phyloP scores from a whole-genome alignment of 495 filamentous ascomycete genomes.

The Xylaria acuta region DNA sequence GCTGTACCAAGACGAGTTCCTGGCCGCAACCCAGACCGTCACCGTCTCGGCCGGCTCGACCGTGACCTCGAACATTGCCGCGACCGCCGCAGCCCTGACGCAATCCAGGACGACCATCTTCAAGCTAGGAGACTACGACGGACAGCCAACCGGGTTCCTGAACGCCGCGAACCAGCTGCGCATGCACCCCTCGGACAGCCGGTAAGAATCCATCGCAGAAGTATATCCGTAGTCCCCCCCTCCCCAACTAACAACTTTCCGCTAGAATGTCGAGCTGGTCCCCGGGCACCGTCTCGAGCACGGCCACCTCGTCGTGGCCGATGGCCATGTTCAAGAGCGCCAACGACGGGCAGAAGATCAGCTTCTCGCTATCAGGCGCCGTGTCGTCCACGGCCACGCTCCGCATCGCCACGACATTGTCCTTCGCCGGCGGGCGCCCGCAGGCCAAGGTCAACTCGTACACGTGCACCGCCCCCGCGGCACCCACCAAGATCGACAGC shows the following conservation, averaged over 20 bases:
- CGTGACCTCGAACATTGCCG: constrained; percentile 39
- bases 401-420: constrained; percentile 41
- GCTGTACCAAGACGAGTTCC: constrained; percentile 44
- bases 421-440: constrained; percentile 37
- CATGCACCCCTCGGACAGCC: constrained; percentile 43
- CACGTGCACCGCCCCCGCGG: constrained; percentile 32
- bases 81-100: constrained; percentile 31
- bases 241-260: neutral
- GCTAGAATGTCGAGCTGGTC: constrained; percentile 37
- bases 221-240: too few relatives aligned
- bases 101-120: constrained; percentile 35
- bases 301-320: constrained; percentile 32
- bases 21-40: constrained; percentile 37
- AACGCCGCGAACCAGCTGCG: constrained; percentile 41
- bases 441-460: constrained; percentile 41
- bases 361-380: constrained; percentile 37
- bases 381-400: constrained; percentile 32
- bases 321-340: constrained; percentile 42
- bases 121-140: constrained; percentile 41
- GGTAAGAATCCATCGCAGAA: constrained; percentile 4
- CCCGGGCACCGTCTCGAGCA: constrained; percentile 38
- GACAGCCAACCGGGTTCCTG: constrained; percentile 42
- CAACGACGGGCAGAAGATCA: constrained; percentile 42
- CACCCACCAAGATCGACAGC: constrained; percentile 51
- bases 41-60: constrained; percentile 35